phyloP scores from a whole-genome alignment of 352 stramenopile species.

The Pythium folliculosum region DNA sequence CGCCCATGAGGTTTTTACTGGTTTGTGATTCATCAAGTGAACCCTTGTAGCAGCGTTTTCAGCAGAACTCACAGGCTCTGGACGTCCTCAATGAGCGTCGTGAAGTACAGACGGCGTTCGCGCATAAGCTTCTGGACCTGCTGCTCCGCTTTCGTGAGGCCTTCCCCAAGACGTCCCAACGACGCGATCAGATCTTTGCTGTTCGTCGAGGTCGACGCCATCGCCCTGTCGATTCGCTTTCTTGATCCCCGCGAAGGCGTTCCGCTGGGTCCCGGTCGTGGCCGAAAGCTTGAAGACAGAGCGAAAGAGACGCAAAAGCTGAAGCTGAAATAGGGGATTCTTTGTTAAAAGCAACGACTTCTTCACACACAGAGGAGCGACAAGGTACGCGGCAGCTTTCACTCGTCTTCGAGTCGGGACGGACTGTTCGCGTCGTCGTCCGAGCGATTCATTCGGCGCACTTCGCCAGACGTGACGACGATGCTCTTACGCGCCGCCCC shows the following conservation, averaged over 20 bases:
- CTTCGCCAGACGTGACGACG: no score
- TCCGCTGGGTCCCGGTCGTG: not conserved
- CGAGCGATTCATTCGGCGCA: no score
- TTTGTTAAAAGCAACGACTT: no score
- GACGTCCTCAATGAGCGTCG: conserved; percentile 13
- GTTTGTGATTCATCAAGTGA: not conserved
- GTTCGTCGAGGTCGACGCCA: not conserved
- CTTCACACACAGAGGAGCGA: no score
- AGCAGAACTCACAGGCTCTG: conserved; percentile 10
- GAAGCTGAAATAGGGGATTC: no score
- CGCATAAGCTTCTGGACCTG: conserved; percentile 5
- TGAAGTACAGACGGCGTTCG: conserved; percentile 1
- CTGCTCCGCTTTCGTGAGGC: not conserved
- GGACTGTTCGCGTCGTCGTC: no score
- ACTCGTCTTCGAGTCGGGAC: no score
- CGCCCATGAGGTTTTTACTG: not conserved
- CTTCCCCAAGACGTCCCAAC: not conserved
- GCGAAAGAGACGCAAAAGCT: no score
- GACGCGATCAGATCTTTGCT: not conserved
- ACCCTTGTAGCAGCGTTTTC: not conserved
- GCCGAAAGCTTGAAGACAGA: no score
- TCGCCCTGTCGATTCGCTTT: not conserved
- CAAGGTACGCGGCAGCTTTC: no score
- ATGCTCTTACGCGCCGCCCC: no score
- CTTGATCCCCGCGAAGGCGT: not conserved